phyloP scores from a whole-genome alignment of 1,139 yeast species.

The Saccharomyces hybrid region DNA sequence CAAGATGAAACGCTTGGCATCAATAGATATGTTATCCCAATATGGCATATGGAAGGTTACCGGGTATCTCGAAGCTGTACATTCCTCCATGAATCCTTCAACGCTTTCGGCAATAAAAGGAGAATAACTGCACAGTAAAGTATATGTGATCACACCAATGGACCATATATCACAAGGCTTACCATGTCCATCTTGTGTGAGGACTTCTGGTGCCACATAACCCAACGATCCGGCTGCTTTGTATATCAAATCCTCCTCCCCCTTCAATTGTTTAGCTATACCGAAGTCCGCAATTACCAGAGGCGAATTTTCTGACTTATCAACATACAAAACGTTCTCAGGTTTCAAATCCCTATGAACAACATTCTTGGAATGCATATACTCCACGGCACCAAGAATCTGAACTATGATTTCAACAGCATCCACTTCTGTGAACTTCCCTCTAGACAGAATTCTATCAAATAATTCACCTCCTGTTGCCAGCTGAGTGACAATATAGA shows the following conservation, averaged over 20 bases:
- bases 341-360: conserved; percentile 92
- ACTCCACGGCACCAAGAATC: conserved; percentile 63
- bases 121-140: conserved; percentile 84
- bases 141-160: conserved; percentile 83
- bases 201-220: conserved; percentile 90
- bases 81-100: conserved; percentile 73
- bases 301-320: conserved; percentile 45
- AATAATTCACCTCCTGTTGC: conserved; percentile 92
- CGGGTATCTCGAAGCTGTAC: conserved; percentile 49
- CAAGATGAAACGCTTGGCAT: conserved; percentile 67
- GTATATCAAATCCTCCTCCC: conserved; percentile 55
- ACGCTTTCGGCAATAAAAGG: conserved; percentile 86
- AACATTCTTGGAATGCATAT: conserved; percentile 64
- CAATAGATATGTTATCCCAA: conserved; percentile 72
- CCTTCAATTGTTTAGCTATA: conserved; percentile 66
- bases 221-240: conserved; percentile 88
- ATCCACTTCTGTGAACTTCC: conserved; percentile 77
- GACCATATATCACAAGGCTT: conserved; percentile 94
- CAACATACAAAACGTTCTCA: conserved; percentile 64
- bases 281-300: conserved; percentile 90
- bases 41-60: conserved; percentile 82
- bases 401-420: conserved; percentile 67
- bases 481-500: conserved; percentile 64
- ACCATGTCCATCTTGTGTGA: conserved; percentile 72
- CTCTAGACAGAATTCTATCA: conserved; percentile 69